Evolutionary conservation across 768 basidiomycete genomes (phyloP).

Genomic region (Coprinellus micaceus): DNA sequence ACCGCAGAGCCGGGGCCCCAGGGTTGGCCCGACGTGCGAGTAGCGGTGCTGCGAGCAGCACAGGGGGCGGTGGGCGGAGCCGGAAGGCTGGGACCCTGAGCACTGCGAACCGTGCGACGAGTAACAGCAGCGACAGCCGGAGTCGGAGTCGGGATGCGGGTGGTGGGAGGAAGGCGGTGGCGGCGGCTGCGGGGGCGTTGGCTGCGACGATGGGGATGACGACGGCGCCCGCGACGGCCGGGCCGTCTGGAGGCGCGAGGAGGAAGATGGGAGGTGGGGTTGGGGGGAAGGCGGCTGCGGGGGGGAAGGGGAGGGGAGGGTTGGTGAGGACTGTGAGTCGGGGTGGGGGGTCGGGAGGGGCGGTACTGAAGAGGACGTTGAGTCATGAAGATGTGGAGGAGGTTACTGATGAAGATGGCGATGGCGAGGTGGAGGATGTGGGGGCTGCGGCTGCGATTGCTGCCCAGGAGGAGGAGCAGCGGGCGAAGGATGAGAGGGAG

Average conservation of each 20-base stretch:
- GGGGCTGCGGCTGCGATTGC: constrained; percentile 4
- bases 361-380: constrained; percentile 10
- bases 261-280: constrained; percentile 2
- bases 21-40: constrained; percentile 11
- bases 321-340: constrained; percentile 6
- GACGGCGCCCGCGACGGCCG: constrained; percentile 10
- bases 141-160: constrained; percentile 9
- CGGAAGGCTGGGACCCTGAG: neutral
- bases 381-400: constrained; percentile 12
- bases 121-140: neutral
- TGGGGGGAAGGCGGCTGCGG: neutral
- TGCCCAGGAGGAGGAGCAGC: constrained; percentile 12
- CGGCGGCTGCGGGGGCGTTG: constrained; percentile 11
- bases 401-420: constrained; percentile 12
- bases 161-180: constrained; percentile 3
- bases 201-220: constrained; percentile 9
- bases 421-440: constrained; percentile 7
- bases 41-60: constrained; percentile 7
- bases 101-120: neutral
- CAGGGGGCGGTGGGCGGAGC: constrained; percentile 1
- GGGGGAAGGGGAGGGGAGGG: neutral
- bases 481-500: neutral
- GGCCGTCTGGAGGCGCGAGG: constrained; percentile 2
- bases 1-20: neutral
- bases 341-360: neutral